Percentiles rank a stretch among this genome's conserved stretches.
Conservation (phyloP, 2,329 filamentous ascomycete genomes). For the Alternaria triticimaculans region DNA sequence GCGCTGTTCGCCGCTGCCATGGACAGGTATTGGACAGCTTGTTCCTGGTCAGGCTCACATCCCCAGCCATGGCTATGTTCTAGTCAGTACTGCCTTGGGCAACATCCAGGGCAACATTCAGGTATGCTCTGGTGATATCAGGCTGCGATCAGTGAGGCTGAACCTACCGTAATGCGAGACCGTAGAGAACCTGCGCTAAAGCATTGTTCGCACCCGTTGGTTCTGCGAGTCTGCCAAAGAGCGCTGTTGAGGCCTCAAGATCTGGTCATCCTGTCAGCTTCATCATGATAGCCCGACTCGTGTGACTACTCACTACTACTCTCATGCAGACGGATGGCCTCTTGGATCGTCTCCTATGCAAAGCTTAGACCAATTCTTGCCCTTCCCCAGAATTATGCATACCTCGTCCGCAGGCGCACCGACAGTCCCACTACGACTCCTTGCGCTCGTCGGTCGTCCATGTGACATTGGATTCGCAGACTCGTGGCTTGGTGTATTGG, state of each 20-base stretch:
- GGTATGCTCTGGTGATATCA: constrained; percentile 17
- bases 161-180: constrained; percentile 80
- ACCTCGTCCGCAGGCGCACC: constrained; percentile 51
- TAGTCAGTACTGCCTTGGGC: constrained; percentile 25
- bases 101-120: constrained; percentile 35
- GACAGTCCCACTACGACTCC: constrained; percentile 46
- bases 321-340: constrained; percentile 95
- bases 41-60: constrained; percentile 72
- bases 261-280: constrained; percentile 51
- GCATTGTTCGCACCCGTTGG: constrained; percentile 87
- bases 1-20: constrained; percentile 91
- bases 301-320: constrained; percentile 61
- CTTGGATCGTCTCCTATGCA: constrained; percentile 73
- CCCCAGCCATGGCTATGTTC: constrained; percentile 86
- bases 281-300: not conserved
- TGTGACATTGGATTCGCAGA: constrained; percentile 22
- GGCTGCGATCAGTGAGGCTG: not conserved
- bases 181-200: constrained; percentile 93
- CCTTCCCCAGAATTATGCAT: constrained; percentile 17
- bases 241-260: constrained; percentile 76
- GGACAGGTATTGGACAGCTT: constrained; percentile 83
- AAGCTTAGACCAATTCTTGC: constrained; percentile 21
- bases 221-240: constrained; percentile 86
- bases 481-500: constrained; percentile 38
- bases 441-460: constrained; percentile 13